These are phyloP conservation scores for Jatropha podagrica DNA, from an alignment of 441 rosid species.

Conservation along the genomic window DNA sequence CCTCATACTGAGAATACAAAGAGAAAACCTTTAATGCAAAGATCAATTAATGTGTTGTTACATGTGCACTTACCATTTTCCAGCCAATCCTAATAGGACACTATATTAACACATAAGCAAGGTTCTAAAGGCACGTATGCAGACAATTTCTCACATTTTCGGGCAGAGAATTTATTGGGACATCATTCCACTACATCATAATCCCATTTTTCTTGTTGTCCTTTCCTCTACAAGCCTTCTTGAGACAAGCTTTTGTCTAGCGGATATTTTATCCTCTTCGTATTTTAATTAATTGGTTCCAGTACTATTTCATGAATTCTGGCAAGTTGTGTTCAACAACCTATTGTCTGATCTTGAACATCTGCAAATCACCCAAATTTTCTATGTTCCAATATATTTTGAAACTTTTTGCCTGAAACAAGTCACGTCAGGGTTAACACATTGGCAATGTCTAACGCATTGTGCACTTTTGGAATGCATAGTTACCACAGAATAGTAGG, in stretches of 20 bases:
- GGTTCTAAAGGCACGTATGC: neutral
- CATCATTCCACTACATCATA: neutral
- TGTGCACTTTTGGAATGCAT: neutral
- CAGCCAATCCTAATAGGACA: neutral
- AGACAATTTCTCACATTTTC: neutral
- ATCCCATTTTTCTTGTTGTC: neutral
- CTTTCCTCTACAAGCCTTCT: neutral
- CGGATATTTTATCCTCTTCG: neutral
- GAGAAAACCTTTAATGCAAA: neutral
- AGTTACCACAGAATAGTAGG: neutral
- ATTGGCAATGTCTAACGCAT: neutral
- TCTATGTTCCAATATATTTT: neutral
- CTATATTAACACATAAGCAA: neutral
- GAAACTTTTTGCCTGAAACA: neutral
- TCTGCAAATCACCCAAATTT: neutral
- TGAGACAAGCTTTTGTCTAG: neutral
- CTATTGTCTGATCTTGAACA: neutral
- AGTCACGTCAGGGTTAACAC: neutral
- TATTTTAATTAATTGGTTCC: neutral
- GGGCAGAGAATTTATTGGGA: neutral
- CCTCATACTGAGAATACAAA: neutral
- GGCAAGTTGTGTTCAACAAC: neutral
- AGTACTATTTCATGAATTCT: neutral
- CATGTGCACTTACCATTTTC: neutral
- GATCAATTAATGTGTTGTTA: neutral